Conservation (phyloP, 2,329 filamentous ascomycete species). For the Hymenoscyphus fraxineus region DNA sequence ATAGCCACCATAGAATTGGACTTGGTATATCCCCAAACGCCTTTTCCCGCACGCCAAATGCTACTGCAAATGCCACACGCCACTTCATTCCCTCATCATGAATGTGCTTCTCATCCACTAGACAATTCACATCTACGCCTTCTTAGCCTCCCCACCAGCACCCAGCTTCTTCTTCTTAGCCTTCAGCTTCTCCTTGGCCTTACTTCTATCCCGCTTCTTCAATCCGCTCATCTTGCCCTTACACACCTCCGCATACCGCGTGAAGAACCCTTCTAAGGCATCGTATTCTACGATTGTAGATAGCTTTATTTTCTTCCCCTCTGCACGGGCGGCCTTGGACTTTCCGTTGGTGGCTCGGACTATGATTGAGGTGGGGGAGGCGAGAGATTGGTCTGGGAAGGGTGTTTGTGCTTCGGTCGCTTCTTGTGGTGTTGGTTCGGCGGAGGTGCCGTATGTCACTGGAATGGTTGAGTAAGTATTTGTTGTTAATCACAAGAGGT, state of each 20-base stretch:
- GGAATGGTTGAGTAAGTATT: conserved; percentile 10
- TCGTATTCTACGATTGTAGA: conserved; percentile 78
- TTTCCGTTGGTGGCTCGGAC: conserved; percentile 83
- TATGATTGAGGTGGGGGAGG: conserved; percentile 65
- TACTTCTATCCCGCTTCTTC: conserved; percentile 91
- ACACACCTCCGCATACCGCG: conserved; percentile 82
- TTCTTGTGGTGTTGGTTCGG: conserved; percentile 37
- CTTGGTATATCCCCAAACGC: conserved; percentile 8
- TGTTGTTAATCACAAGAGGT: conserved; percentile 5
- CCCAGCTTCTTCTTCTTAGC: conserved; percentile 53
- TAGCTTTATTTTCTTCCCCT: conserved; percentile 63
- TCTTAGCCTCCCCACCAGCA: conserved; percentile 26
- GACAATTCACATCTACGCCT: conserved; percentile 7
- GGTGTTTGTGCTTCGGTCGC: conserved; percentile 42
- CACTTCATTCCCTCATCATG: background rate
- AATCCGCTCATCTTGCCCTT: conserved; percentile 83
- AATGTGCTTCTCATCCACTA: background rate
- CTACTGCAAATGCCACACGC: background rate
- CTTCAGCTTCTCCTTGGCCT: conserved; percentile 74
- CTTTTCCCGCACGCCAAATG: conserved; percentile 4
- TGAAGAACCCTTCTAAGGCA: conserved; percentile 76
- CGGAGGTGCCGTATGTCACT: conserved; percentile 30
- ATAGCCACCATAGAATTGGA: background rate
- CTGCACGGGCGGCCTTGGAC: conserved; percentile 39
- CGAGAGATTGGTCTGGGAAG: conserved; percentile 57